Conservation (phyloP, 495 filamentous ascomycete species). For the Collariella sp. region DNA sequence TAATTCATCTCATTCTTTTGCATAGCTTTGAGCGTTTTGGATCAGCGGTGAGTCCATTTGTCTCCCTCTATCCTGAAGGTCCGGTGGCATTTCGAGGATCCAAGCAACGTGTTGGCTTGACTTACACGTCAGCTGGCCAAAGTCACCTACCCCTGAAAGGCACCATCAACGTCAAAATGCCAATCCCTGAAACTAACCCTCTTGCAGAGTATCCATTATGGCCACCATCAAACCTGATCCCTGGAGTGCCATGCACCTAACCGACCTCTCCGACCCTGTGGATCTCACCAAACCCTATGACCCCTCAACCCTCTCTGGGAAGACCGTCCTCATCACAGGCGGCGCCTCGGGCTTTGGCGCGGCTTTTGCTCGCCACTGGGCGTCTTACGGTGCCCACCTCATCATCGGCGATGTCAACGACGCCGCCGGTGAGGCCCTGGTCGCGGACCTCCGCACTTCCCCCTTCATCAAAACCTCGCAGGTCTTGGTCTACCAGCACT, state of each 20-base stretch:
- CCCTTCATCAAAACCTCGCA: slow-evolving; percentile 29
- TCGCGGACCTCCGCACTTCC: slow-evolving; percentile 29
- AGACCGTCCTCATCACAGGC: slow-evolving; percentile 44
- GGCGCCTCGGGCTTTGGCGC: slow-evolving; percentile 47
- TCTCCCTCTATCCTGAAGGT: too few relatives aligned
- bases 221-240: slow-evolving; percentile 3
- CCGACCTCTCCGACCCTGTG: slow-evolving; percentile 29
- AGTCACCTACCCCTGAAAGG: neutral
- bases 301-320: slow-evolving; percentile 30
- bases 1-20: neutral
- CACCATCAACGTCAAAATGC: neutral
- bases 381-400: slow-evolving; percentile 34
- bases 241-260: slow-evolving; percentile 16
- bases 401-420: slow-evolving; percentile 42
- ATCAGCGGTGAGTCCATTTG: too few relatives aligned
- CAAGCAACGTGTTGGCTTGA: too few relatives aligned
- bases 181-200: neutral
- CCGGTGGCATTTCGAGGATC: too few relatives aligned
- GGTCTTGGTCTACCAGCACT: slow-evolving; percentile 39
- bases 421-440: slow-evolving; percentile 28
- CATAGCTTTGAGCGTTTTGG: neutral
- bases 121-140: neutral
- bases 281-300: slow-evolving; percentile 33
- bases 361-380: slow-evolving; percentile 40
- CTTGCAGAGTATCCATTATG: slow-evolving; percentile 2